Percentiles rank a stretch among this genome's conserved stretches.
Conservation (phyloP, 139 green algal genomes). For the Prasinococcaceae sp. region DNA sequence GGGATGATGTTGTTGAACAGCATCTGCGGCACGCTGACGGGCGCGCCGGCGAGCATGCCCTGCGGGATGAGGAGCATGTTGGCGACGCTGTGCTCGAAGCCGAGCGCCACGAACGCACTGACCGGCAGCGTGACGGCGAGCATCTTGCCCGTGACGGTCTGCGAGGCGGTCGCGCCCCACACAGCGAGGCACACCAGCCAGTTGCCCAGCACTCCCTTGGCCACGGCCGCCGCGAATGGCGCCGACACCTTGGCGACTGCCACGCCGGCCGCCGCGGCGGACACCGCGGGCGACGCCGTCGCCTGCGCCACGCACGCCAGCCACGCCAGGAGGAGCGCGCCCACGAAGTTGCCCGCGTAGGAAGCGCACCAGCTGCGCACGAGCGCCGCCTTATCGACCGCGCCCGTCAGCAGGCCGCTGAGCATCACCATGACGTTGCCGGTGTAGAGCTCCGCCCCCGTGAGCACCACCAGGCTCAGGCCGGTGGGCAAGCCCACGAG, state of each 20-base stretch:
- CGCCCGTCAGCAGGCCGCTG: conserved; percentile 39
- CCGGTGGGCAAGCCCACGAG: conserved; percentile 49
- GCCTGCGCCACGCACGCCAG: conserved; percentile 21
- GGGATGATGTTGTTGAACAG: conserved; percentile 64
- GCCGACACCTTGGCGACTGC: too few relatives aligned
- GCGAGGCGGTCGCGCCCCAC: conserved; percentile 30
- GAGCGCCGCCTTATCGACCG: conserved; percentile 30
- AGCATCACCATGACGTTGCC: conserved; percentile 59
- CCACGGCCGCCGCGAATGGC: too few relatives aligned
- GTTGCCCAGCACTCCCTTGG: conserved; percentile 52
- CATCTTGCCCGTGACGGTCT: conserved; percentile 3
- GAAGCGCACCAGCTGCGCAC: conserved; percentile 55
- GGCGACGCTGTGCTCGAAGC: conserved; percentile 66
- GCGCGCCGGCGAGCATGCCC: conserved; percentile 31
- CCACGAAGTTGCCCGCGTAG: conserved; percentile 69
- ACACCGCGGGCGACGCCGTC: conserved; percentile 1
- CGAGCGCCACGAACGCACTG: conserved; percentile 64
- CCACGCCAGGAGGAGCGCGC: conserved; percentile 32
- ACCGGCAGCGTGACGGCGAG: conserved; percentile 52
- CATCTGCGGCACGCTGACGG: conserved; percentile 50
- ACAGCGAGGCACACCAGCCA: conserved; percentile 83
- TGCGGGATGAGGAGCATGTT: conserved; percentile 34
- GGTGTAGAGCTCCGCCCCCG: conserved; percentile 71
- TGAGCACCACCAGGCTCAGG: conserved; percentile 31
- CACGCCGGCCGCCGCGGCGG: too few relatives aligned